Evolutionary conservation across 2,329 filamentous ascomycete species (phyloP), one percentile per base, ranked within the genome.

Genomic region (Corinectria fuckeliana): DNA sequence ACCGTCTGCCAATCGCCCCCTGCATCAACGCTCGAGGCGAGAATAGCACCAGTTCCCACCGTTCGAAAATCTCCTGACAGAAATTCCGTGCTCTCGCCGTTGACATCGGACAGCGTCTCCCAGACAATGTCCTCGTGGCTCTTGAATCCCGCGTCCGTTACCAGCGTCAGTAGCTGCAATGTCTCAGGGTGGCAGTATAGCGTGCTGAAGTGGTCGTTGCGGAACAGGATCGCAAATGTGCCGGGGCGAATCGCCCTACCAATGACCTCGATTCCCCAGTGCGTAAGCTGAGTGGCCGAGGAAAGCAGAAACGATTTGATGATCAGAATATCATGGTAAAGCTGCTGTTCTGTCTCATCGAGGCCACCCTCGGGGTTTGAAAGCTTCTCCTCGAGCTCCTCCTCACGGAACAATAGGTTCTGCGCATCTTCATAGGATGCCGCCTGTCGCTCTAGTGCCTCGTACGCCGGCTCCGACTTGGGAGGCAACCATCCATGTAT

Each of bases 141-240:
- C 10, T 90, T 88, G 71, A 96, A 99, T 1, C 95, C 95, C 23
- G 92, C 91, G 72, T 99, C 95, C 0, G 95, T 98, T 13, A 99
- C 93, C 3, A 99, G 80, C 0, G 91, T 92, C 63, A 94, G 85
- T 1, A 98, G 82, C 65, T 91, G 85, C 38, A 87, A 82, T 0
- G 89, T 92, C 42, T 88, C 80, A 0, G 94, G 92, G 68, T 98
- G 92, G 61, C 93, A 92, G 76, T 96, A 97, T 0, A 99, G 76
- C 0, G 94, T 98, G 39, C 92, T 93, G 72, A 99, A 99, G 74
- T 99, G 95, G 71, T 99, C 94, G 69, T 99, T 99, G 23, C 95
- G 87, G 79, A 99, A 99, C 1, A 99, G 78, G 49, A 99, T 98
- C 0, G 92, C 92, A 62, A 97, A 86, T 1, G 90, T 87, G 2